Evolutionary conservation across 2,329 filamentous ascomycete genomes (phyloP).

Genomic region (Verticillium albo-atrum): DNA sequence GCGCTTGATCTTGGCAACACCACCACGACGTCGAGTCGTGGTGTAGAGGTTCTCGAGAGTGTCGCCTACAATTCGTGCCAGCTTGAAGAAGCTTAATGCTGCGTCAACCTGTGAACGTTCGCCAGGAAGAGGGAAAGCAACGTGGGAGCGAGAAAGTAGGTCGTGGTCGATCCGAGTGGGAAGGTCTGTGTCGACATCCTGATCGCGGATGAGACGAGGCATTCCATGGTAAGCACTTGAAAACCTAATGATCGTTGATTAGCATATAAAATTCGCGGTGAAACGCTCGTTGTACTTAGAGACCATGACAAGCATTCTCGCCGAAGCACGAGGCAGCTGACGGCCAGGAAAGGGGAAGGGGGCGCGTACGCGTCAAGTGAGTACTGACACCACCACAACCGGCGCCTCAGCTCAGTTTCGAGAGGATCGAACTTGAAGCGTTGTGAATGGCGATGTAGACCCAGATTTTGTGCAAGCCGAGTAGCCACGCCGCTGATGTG

Average conservation of each 20-base stretch:
- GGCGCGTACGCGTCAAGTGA: conserved; percentile 16
- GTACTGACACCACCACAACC: conserved; percentile 21
- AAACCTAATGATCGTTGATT: conserved; percentile 8
- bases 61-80: conserved; percentile 17
- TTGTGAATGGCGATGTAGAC: conserved; percentile 18
- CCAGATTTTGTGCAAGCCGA: conserved; percentile 17
- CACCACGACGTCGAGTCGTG: conserved; percentile 17
- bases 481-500: conserved; percentile 18
- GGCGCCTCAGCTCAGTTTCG: conserved; percentile 17
- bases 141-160: conserved; percentile 14
- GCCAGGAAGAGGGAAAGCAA: conserved; percentile 18
- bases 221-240: conserved; percentile 19
- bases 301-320: no score
- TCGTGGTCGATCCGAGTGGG: conserved; percentile 18
- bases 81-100: conserved; percentile 17
- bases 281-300: no score
- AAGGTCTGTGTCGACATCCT: conserved; percentile 19
- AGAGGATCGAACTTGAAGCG: conserved; percentile 20
- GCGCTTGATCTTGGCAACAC: conserved; percentile 16
- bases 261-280: not conserved
- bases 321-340: not conserved
- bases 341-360: no score
- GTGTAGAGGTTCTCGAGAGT: conserved; percentile 18
- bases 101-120: conserved; percentile 18
- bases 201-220: conserved; percentile 19